These are phyloP conservation scores for Penicillium pulvis DNA, from an alignment of 495 filamentous ascomycete genomes.

Conservation along the genomic window DNA sequence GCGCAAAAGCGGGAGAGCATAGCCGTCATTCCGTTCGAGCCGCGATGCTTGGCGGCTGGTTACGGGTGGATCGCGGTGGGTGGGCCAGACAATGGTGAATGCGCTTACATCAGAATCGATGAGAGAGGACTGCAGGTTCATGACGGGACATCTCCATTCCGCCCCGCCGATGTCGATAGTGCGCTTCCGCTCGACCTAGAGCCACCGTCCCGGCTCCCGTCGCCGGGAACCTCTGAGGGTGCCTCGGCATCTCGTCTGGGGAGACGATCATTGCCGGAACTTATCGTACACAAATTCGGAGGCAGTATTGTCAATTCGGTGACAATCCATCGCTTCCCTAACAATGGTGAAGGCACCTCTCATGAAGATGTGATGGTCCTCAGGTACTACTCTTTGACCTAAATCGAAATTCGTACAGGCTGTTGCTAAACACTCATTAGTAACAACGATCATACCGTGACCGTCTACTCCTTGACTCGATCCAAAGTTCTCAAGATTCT, in stretches of 20 bases:
- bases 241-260: conserved; percentile 35
- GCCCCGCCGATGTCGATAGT: conserved; percentile 59
- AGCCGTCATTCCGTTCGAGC: conserved; percentile 76
- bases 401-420: not conserved
- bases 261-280: conserved; percentile 42
- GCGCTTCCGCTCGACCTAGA: conserved; percentile 61
- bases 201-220: conserved; percentile 31
- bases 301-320: conserved; percentile 71
- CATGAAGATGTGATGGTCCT: conserved; percentile 66
- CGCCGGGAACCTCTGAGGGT: conserved; percentile 25
- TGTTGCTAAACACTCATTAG: conserved; percentile 30
- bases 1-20: conserved; percentile 74
- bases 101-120: conserved; percentile 71
- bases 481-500: conserved; percentile 64
- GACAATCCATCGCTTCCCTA: conserved; percentile 62
- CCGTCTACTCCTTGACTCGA: conserved; percentile 71
- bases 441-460: conserved; percentile 89
- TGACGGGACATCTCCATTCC: conserved; percentile 34
- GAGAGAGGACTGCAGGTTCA: conserved; percentile 35
- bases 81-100: conserved; percentile 78
- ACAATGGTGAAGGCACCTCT: conserved; percentile 44
- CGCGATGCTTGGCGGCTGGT: conserved; percentile 79
- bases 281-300: conserved; percentile 55
- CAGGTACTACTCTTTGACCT: conserved; percentile 45
- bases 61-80: conserved; percentile 90